phyloP scores from a whole-genome alignment of 2,329 filamentous ascomycete genomes.

The Venturia carpophila region DNA sequence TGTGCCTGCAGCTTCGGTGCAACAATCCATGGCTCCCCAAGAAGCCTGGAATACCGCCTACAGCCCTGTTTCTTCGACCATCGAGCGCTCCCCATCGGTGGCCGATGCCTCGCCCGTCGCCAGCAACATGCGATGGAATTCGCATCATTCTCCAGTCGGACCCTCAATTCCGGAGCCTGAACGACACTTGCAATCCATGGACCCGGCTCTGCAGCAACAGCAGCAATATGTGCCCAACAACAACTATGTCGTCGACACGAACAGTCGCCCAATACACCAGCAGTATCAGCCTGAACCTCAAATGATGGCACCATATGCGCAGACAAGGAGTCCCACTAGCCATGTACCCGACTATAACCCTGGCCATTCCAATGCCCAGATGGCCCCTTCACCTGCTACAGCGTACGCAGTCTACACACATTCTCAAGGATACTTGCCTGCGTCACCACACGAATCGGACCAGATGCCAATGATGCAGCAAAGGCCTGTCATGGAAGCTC shows the following conservation, averaged over 20 bases:
- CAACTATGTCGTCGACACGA: slow-evolving; percentile 31
- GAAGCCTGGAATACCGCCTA: slow-evolving; percentile 14
- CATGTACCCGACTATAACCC: slow-evolving; percentile 20
- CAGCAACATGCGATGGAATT: slow-evolving; percentile 13
- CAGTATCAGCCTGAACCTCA: slow-evolving; percentile 33
- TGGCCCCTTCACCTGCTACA: slow-evolving; percentile 25
- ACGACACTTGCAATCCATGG: slow-evolving; percentile 28
- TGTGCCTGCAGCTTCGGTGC: slow-evolving; percentile 12
- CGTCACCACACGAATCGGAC: slow-evolving; percentile 30
- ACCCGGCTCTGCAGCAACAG: slow-evolving; percentile 18
- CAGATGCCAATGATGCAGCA: slow-evolving; percentile 35
- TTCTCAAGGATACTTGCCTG: slow-evolving; percentile 29
- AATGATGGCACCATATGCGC: slow-evolving; percentile 27
- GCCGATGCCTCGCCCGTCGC: slow-evolving; percentile 17
- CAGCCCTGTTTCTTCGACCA: slow-evolving; percentile 15
- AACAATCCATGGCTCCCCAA: slow-evolving; percentile 11
- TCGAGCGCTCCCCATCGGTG: slow-evolving; percentile 17
- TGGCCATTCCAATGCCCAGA: slow-evolving; percentile 8
- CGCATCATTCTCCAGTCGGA: slow-evolving; percentile 12
- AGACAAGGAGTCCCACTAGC: slow-evolving; percentile 24
- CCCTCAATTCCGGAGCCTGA: slow-evolving; percentile 20
- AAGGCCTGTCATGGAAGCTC: slow-evolving; percentile 21
- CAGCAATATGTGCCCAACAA: slow-evolving; percentile 18
- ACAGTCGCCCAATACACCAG: slow-evolving; percentile 29
- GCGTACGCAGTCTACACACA: slow-evolving; percentile 27